Base-by-base conservation (phyloP, 2,329 filamentous ascomycete genomes). In the Calonectria montana region DNA sequence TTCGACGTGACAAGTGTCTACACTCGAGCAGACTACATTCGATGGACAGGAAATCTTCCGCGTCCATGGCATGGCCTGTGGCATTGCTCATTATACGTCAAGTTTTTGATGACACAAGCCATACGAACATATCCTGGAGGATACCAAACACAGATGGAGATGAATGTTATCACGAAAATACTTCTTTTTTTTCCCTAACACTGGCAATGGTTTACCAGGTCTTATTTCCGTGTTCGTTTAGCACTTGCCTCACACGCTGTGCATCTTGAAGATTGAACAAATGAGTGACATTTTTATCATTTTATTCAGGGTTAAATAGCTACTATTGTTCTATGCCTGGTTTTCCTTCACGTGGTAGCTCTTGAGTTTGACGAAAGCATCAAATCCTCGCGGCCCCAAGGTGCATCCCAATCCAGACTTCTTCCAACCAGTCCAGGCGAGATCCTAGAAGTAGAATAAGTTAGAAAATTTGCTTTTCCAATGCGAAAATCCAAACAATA, bases 391-490 rank as follows among this genome's bases (percentile, higher is more conserved):
- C 78, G 87, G 92, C 84, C 94, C 96, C 79, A 98, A 85, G 4
- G 95, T 98, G 76, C 95, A 93, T 29, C 96, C 96, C 83, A 94
- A 95, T 76, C 96, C 96, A 71, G 95, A 98, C 81, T 97, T 95
- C 87, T 98, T 98, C 95, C 95, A 98, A 12, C 96, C 96, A 2
- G 95, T 97, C 94, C 94, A 97, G 21, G 95, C 94, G 75, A 97
- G 90, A 83, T 97, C 94, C 94, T 95, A 31, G 2, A 16, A 2
- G 67, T 21, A 90, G 0, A 25, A 13, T 39, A 2, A 37, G 31
- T 57, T 21, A 57, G 31, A 25, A 21, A 39, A 37, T n/a, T 21
- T 12, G 7, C 5, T 23, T 37, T 37, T 7, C 15, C 3, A 31
- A 21, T 31, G 3, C 3, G 16, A 4, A 4, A 18, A 57, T 16